phyloP scores from a whole-genome alignment of 192 early-diverging fungal genomes.

The Backusella liffmaniae region DNA sequence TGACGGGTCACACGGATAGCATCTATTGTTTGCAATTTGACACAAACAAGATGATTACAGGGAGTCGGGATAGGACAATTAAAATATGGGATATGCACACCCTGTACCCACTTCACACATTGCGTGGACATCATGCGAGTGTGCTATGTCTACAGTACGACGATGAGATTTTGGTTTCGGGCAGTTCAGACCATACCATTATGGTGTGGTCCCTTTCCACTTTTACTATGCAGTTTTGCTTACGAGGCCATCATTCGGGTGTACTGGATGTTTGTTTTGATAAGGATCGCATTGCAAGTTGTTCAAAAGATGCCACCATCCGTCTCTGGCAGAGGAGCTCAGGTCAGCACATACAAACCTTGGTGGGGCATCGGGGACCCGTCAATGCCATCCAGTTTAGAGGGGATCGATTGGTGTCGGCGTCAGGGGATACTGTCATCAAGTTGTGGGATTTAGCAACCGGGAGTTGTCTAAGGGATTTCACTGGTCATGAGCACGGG shows the following conservation, averaged over 20 bases:
- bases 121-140: slow-evolving; percentile 67
- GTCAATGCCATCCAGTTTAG: slow-evolving; percentile 94
- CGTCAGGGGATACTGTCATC: slow-evolving; percentile 81
- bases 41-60: slow-evolving; percentile 71
- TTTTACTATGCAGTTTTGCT: slow-evolving; percentile 39
- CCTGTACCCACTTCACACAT: slow-evolving; percentile 51
- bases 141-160: slow-evolving; percentile 92
- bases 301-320: slow-evolving; percentile 94
- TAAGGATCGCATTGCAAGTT: slow-evolving; percentile 71
- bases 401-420: slow-evolving; percentile 67
- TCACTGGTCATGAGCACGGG: slow-evolving; percentile 77
- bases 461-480: slow-evolving; percentile 62
- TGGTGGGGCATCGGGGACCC: slow-evolving; percentile 89
- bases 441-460: slow-evolving; percentile 81
- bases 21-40: slow-evolving; percentile 95
- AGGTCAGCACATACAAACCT: slow-evolving; percentile 57
- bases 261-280: slow-evolving; percentile 92
- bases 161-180: slow-evolving; percentile 70
- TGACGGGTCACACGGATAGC: slow-evolving; percentile 69
- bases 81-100: slow-evolving; percentile 80
- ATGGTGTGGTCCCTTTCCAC: slow-evolving; percentile 81
- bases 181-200: slow-evolving; percentile 85
- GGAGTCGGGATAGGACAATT: slow-evolving; percentile 77
- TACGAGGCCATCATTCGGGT: slow-evolving; percentile 76
- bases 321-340: slow-evolving; percentile 81